Evolutionary conservation across 768 basidiomycete genomes (phyloP).

Genomic region (Russula sp.): DNA sequence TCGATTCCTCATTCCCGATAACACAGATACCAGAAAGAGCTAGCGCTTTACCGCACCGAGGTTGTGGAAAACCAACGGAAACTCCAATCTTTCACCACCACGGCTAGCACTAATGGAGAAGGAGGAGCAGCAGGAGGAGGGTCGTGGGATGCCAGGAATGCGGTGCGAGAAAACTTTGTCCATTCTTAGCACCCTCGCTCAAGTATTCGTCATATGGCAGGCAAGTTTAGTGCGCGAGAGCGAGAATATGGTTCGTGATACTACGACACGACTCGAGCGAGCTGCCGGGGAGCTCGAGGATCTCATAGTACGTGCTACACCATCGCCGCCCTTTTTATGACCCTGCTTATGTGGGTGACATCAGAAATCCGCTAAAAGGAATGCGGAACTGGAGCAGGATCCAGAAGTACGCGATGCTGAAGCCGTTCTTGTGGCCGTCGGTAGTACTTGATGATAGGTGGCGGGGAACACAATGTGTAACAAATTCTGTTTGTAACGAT

Average conservation of each 20-base stretch:
- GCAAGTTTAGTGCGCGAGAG: slow-evolving; percentile 58
- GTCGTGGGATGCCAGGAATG: slow-evolving; percentile 75
- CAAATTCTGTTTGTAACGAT: not conserved
- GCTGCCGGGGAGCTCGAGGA: slow-evolving; percentile 61
- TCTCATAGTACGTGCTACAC: slow-evolving; percentile 57
- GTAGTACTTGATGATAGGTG: not conserved
- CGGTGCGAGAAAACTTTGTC: slow-evolving; percentile 44
- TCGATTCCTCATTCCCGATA: not conserved
- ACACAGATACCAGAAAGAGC: slow-evolving; percentile 55
- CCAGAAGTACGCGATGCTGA: slow-evolving; percentile 48
- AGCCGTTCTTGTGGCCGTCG: slow-evolving; percentile 46
- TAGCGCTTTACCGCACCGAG: slow-evolving; percentile 63
- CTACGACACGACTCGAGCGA: slow-evolving; percentile 56
- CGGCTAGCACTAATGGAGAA: slow-evolving; percentile 43
- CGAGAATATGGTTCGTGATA: slow-evolving; percentile 75
- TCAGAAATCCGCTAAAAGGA: slow-evolving; percentile 47
- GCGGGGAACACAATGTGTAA: not conserved
- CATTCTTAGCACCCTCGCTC: slow-evolving; percentile 14
- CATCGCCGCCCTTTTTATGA: not conserved
- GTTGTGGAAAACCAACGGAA: slow-evolving; percentile 54
- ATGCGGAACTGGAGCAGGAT: slow-evolving; percentile 39
- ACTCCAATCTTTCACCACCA: slow-evolving; percentile 52
- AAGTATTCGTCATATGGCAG: not conserved
- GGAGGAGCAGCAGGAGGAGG: slow-evolving; percentile 46
- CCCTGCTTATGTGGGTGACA: not conserved